Base-by-base conservation (phyloP, 805 yeast genomes). In the Lipomyces japonicus region DNA sequence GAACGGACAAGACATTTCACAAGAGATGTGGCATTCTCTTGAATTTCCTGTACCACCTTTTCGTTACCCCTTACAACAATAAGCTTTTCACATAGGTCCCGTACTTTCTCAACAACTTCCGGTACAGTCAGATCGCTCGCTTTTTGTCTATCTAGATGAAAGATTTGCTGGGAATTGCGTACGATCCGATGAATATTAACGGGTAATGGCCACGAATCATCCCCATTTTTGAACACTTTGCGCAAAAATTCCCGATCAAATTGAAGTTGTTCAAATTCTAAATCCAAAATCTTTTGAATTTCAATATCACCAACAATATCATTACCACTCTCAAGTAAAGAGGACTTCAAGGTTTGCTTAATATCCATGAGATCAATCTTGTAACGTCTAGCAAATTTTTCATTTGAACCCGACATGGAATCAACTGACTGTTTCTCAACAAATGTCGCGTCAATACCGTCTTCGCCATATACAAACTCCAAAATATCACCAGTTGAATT, bases 401-500 rank as follows among this genome's bases (percentile, higher is more conserved):
- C 81, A 67, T 86, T 87, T 10, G 95, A 84, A 14, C 97, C 97
- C 31, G 97, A 95, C 63, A 93, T 86, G 1, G 97, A 86, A 66
- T 93, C 98, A 50, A 93, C 79, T 9, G 95, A 80, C 72, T 93
- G 99, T 66, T 86, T 89, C 69, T 93, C 99, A 55, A 93, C 97
- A 66, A 90, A 95, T 25, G 97, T 86, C 65, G 96, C 98, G 75
- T 93, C 99, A 63, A 93, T 76, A 71, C 99, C 99, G 73, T 93
- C 99, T 71, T 93, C 99, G 76, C 99, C 99, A 65, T 93, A 93
- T 53, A 90, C 78, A 71, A 93, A 93, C 74, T 93, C 97, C 63
- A 93, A 86, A 57, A 93, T 79, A 66, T 91, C 96, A 64, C 99
- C 99, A 57, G 93, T 73, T 3, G 99, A 95, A 70, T 93, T 93